Base-by-base conservation (phyloP, 2,329 filamentous ascomycete species). In the Colletotrichum tropicale region DNA sequence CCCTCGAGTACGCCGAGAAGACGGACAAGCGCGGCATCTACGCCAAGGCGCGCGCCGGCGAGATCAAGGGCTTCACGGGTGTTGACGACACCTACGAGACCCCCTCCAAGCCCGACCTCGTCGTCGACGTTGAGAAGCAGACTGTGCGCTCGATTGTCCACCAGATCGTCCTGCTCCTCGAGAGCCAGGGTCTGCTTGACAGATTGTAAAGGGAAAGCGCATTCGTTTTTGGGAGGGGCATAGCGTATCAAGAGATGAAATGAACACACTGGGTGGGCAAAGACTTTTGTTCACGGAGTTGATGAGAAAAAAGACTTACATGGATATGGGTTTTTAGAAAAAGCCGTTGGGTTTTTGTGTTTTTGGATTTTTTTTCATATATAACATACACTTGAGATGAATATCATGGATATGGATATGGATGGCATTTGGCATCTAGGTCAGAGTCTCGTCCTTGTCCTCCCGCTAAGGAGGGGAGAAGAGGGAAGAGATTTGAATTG, bases 1-100 rank as follows among this genome's bases (percentile, higher is more conserved):
- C 95, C 30, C 93, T 99, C 77, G 96, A 98, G 88, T 92, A 96
- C 88, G 95, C 93, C 84, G 97, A 99, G 91, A 95, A 95, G 92
- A 98, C 95, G 34, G 97, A 99, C 87, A 96, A 95, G 89, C 91
- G 94, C 77, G 97, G 97, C 76, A 93, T 98, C 83, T 99, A 98
- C 87, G 91, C 91, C 79, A 91, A 92, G 84, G 97, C 97, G 55
- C 92, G 97, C 77, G 91, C 89, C 24, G 97, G 97, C 74, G 94
- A 98, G 88, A 98, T 99, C 87, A 97, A 96, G 92, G 96, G 96
- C 78, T 99, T 99, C 91, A 99, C 97, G 9, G 97, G 97, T 81
- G 96, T 99, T 73, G 96, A 98, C 84, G 96, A 98, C 88, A 96
- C 97, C 65, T 99, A 99, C 84, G 97, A 99, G 92, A 83, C 86